Evolutionary conservation across 176 grass and related monocot species (phyloP).

Genomic region (Oryza glumipatula): DNA sequence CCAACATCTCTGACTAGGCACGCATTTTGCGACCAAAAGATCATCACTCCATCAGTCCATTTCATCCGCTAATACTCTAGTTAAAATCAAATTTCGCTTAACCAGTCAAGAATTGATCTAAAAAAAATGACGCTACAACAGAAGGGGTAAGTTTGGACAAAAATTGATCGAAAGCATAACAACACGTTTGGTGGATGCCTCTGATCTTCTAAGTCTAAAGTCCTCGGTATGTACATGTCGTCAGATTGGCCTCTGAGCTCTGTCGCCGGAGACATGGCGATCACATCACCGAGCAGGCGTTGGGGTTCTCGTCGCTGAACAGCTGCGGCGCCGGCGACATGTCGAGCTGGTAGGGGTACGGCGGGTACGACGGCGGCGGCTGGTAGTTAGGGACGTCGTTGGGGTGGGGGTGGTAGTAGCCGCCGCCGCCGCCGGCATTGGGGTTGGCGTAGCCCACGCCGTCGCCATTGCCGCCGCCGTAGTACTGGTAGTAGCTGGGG

Average conservation of each 20-base stretch:
- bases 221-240: constrained; percentile 21
- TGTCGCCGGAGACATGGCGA: neutral
- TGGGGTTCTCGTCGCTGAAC: constrained; percentile 99
- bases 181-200: neutral
- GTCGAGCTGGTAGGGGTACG: constrained; percentile 52
- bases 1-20: constrained; percentile 35
- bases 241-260: neutral
- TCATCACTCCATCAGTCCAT: neutral
- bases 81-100: neutral
- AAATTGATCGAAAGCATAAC: constrained; percentile 21
- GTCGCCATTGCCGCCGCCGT: constrained; percentile 30
- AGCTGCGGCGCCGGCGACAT: constrained; percentile 64
- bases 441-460: constrained; percentile 21
- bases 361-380: constrained; percentile 38
- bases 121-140: neutral
- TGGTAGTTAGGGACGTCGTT: constrained; percentile 35
- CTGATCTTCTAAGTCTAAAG: constrained; percentile 32
- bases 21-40: neutral
- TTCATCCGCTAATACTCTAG: neutral
- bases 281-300: constrained; percentile 90
- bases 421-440: constrained; percentile 10
- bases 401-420: constrained; percentile 36
- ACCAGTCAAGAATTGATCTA: neutral
- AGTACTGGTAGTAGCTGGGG: constrained; percentile 38
- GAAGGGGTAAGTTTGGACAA: neutral